These are phyloP conservation scores for Polytolypa hystricis DNA, from an alignment of 2,329 filamentous ascomycete genomes.

Conservation along the genomic window DNA sequence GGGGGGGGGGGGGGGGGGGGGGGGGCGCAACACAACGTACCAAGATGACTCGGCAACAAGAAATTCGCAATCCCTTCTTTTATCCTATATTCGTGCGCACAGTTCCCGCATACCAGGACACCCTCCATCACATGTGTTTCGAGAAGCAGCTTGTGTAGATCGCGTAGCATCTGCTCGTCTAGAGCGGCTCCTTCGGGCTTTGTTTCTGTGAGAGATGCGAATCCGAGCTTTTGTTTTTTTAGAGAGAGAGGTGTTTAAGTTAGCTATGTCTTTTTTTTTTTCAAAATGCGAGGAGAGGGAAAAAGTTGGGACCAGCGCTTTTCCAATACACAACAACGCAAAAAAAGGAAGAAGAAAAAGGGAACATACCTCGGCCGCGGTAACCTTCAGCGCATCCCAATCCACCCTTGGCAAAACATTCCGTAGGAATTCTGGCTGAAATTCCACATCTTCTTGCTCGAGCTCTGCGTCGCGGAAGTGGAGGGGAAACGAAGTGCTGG, in stretches of 20 bases:
- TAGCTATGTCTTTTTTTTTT: no score
- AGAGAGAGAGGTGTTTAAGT: not conserved
- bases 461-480: constrained; percentile 89
- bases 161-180: constrained; percentile 60
- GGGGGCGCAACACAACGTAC: constrained; percentile 17
- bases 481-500: constrained; percentile 69
- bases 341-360: constrained; percentile 3
- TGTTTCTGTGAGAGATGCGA: constrained; percentile 58
- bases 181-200: constrained; percentile 53
- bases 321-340: not conserved
- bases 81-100: constrained; percentile 85
- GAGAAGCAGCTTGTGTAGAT: constrained; percentile 70
- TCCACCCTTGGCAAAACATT: constrained; percentile 83
- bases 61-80: constrained; percentile 98
- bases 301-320: no score
- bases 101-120: constrained; percentile 80
- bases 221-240: constrained; percentile 52
- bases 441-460: constrained; percentile 67
- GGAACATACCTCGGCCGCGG: constrained; percentile 53
- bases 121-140: constrained; percentile 87
- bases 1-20: not conserved
- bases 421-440: constrained; percentile 68
- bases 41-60: constrained; percentile 82
- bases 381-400: constrained; percentile 68
- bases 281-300: no score